phyloP scores from a whole-genome alignment of 2,329 filamentous ascomycete genomes.

The Sclerotiophoma versabilis region DNA sequence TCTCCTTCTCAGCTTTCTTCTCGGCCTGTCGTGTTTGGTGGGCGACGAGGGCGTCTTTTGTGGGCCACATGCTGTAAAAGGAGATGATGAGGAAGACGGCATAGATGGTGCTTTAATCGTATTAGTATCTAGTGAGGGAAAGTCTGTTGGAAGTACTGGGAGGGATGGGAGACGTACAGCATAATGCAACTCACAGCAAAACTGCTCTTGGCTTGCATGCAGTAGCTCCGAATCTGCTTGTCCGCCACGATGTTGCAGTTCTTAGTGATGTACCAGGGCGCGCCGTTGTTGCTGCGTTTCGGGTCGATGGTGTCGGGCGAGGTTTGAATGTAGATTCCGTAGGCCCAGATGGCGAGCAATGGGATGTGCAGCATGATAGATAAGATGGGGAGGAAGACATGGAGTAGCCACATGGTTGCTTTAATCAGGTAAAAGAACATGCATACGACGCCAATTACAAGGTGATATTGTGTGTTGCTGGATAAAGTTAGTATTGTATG shows the following conservation, averaged over 20 bases:
- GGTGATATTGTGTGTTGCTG: slow-evolving; percentile 77
- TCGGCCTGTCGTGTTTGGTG: slow-evolving; percentile 38
- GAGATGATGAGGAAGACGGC: slow-evolving; percentile 65
- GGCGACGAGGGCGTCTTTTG: slow-evolving; percentile 32
- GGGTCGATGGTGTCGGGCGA: slow-evolving; percentile 76
- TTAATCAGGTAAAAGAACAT: slow-evolving; percentile 79
- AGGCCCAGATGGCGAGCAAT: slow-evolving; percentile 68
- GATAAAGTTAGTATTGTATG: slow-evolving; percentile 6
- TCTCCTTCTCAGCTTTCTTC: slow-evolving; percentile 48
- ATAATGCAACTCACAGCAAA: slow-evolving; percentile 71
- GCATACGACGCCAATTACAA: slow-evolving; percentile 76
- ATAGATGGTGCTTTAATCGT: slow-evolving; percentile 62
- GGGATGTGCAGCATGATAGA: slow-evolving; percentile 64
- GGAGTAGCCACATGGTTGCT: slow-evolving; percentile 72
- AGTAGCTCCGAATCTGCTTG: slow-evolving; percentile 63
- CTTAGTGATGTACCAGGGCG: slow-evolving; percentile 78
- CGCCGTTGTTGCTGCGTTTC: slow-evolving; percentile 64
- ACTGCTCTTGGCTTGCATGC: slow-evolving; percentile 70
- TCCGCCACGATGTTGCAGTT: slow-evolving; percentile 68
- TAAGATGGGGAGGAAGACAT: slow-evolving; percentile 72
- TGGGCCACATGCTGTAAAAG: slow-evolving; percentile 62
- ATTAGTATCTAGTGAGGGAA: slow-evolving; percentile 10
- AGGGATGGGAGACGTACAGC: slow-evolving; percentile 62
- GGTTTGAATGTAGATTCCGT: slow-evolving; percentile 74
- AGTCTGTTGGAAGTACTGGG: not conserved